Base-by-base conservation (phyloP, 164 flowering plant species). In the Magnolia officinalis region DNA sequence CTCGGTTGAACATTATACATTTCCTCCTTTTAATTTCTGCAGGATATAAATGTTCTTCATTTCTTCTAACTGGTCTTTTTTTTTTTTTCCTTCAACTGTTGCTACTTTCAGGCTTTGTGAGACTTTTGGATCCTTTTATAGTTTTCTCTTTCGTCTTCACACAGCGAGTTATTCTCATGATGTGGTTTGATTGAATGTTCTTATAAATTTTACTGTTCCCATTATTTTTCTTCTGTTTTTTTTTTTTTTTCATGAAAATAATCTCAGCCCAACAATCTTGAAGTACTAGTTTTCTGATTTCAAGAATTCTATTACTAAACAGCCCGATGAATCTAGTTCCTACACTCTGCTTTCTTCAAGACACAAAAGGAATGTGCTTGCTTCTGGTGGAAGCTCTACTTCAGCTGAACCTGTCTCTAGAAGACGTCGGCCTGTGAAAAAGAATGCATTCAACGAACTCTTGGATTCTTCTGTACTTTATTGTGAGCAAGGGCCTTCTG, bases 401-500 rank as follows among this genome's bases (percentile, higher is more conserved):
- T 70, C 73, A n/a, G 78, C 76, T 74, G 83, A 86, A 79, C 64
- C 86, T 70, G 82, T 85, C 72, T 71, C 76, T 23, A 88, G 79
- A 80, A 77, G 87, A 50, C 83, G 89, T 29, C 85, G 88, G 72
- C 88, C 89, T 67, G 87, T 85, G 73, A 93, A 87, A 76, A 87
- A 77, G 75, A 81, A 70, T 76, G 72, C 24, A 55, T 67, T 58
- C 21, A 73, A 72, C 76, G 81, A 77, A 20, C 67, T 63, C 75
- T 52, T 72, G 75, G 80, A 74, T 67, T 75, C 74, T 73, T 63
- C 50, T 61, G 68, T 76, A 23, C 58, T 75, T n/a, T 84, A 81
- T 72, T 81, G 77, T 74, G 86, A 81, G 37, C 80, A 83, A 70
- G 86, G 77, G 8, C 19, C 66, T 77, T 26, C 58, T 29, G 77